Percentiles rank a stretch among this genome's conserved stretches.
phyloP scores from a whole-genome alignment of 805 yeast genomes.

The Phaffomyces opuntiae region DNA sequence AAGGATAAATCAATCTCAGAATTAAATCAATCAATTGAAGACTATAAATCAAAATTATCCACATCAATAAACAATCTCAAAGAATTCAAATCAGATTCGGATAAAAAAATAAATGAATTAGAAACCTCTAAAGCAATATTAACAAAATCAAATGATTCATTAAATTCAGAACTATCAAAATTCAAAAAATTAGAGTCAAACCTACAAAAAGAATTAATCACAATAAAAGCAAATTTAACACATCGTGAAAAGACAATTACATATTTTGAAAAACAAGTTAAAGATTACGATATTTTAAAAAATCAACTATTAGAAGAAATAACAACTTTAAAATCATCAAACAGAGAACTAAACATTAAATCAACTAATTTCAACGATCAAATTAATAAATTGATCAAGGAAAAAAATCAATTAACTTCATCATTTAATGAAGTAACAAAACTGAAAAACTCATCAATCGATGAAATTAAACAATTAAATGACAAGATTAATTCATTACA shows the following conservation, averaged over 20 bases:
- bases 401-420: conserved; percentile 27
- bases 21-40: background rate
- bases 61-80: background rate
- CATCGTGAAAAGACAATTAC: conserved; percentile 32
- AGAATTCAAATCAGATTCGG: background rate
- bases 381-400: conserved; percentile 26
- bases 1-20: background rate
- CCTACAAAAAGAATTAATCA: conserved; percentile 17
- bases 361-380: conserved; percentile 27
- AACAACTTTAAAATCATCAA: conserved; percentile 18
- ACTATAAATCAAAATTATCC: background rate
- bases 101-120: background rate
- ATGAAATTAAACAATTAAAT: conserved; percentile 33
- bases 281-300: conserved; percentile 27
- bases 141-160: conserved; percentile 18
- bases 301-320: conserved; percentile 18
- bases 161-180: conserved; percentile 16
- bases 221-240: conserved; percentile 11
- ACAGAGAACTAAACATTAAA: conserved; percentile 23
- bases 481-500: conserved; percentile 35
- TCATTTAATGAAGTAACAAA: conserved; percentile 35
- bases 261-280: conserved; percentile 34
- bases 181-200: conserved; percentile 17
- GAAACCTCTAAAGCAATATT: conserved; percentile 5
- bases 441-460: conserved; percentile 27